phyloP scores from a whole-genome alignment of 78 protist species.

The Chrysochromulina parva region DNA sequence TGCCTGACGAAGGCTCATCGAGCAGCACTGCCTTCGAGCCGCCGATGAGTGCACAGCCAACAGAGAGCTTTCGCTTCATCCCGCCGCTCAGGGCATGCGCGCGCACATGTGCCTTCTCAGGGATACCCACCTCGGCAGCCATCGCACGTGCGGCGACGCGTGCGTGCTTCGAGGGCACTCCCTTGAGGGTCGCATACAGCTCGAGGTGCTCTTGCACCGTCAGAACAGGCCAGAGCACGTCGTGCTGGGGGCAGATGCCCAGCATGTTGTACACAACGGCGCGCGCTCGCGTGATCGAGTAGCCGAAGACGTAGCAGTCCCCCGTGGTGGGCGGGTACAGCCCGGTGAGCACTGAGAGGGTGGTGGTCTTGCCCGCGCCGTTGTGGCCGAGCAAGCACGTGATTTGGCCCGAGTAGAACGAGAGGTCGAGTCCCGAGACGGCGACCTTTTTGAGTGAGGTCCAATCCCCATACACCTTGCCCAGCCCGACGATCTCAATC shows the following conservation, averaged over 20 bases:
- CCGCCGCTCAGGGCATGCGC: slow-evolving; percentile 16
- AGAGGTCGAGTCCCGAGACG: background rate
- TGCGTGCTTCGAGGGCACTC: background rate
- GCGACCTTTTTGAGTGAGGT: background rate
- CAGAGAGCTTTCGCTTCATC: slow-evolving; percentile 48
- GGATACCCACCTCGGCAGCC: background rate
- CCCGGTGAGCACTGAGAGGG: slow-evolving; percentile 81
- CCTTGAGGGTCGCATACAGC: slow-evolving; percentile 57
- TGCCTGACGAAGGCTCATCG: slow-evolving; percentile 64
- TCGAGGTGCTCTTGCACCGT: slow-evolving; percentile 77
- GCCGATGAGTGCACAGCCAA: slow-evolving; percentile 18
- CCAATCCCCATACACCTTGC: background rate
- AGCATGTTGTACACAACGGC: slow-evolving; percentile 43
- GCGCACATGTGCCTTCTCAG: background rate
- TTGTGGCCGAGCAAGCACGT: slow-evolving; percentile 78
- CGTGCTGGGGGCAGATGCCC: slow-evolving; percentile 92
- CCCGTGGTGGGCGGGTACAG: slow-evolving; percentile 74
- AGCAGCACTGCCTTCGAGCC: slow-evolving; percentile 2
- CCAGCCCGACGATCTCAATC: background rate
- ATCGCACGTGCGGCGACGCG: background rate
- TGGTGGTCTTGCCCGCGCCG: slow-evolving; percentile 86
- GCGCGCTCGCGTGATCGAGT: slow-evolving; percentile 24
- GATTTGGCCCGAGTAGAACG: background rate
- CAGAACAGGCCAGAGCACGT: slow-evolving; percentile 78
- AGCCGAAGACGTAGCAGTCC: background rate